Evolutionary conservation across 768 basidiomycete species (phyloP), one percentile per base, ranked within the genome.

Genomic region (Ramaria sp.): DNA sequence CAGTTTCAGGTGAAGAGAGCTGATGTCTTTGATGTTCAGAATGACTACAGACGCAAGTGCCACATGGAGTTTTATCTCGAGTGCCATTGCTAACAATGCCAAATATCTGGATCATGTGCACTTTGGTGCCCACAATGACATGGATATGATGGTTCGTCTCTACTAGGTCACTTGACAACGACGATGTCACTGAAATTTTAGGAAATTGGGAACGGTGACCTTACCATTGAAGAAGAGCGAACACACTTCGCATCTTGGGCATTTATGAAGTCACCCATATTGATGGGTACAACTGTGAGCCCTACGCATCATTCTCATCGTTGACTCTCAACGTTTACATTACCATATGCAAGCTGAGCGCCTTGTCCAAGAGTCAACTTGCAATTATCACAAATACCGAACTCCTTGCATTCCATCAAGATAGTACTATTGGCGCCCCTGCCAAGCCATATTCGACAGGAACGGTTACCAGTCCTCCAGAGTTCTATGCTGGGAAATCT

Each of bases 171-270:
- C 24, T 5, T 45, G 44, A 24, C 55, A 56, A 28, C 24, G 13
- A 74, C 74, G 16, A 45, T 5, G 8, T 45, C 13, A 20, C 24
- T 22, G 24, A 45, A 24, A 16, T 5, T 9, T 24, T 28, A 45
- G 6, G 71, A 75, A 57, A 73, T 75, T 34, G 73, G 77, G 32
- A 79, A 79, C 58, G 78, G 78, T 3, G 66, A 62, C 34, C 63
- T 78, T 18, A 76, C 75, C 1, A 65, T 74, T 24, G 61, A 73
- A 56, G 78, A 79, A 57, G 67, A 78, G 43, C 70, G 77, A 5
- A 77, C 77, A 8, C 78, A 79, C 64, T 79, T 79, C 55, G 76
- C 78, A n/a, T 74, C 71, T 25, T 79, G 78, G 78, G 67, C 66
- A n/a, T 76, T 78, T 61, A 63, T 79, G 58, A 79, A 79, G 61